Percentiles rank a stretch among this genome's conserved stretches.
phyloP scores from a whole-genome alignment of 192 early-diverging fungal genomes.

The Podila horticola region DNA sequence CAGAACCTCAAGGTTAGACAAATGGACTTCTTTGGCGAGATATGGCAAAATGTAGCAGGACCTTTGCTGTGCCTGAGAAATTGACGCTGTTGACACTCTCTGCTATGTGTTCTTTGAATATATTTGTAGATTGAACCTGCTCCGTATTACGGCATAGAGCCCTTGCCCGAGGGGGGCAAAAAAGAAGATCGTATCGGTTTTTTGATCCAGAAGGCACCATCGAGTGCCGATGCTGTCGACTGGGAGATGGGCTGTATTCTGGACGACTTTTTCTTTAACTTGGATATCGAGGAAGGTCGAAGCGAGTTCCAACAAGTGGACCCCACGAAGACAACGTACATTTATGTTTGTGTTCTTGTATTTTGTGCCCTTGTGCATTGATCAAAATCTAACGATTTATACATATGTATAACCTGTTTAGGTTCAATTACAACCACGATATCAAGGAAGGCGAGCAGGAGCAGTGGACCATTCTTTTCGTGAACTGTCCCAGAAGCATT shows the following conservation, averaged over 20 bases:
- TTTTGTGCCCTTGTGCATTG: no score
- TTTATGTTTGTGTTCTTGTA: not conserved
- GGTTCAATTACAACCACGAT: conserved; percentile 37
- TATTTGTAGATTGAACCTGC: conserved; percentile 17
- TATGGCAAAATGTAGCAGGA: not conserved
- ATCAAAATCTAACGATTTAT: not conserved
- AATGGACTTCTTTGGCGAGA: not conserved
- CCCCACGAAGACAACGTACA: conserved; percentile 9
- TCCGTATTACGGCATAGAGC: conserved; percentile 3
- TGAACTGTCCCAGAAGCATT: conserved; percentile 56
- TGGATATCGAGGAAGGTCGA: conserved; percentile 51
- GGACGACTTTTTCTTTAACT: conserved; percentile 50
- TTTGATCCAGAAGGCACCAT: conserved; percentile 23
- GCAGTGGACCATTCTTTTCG: conserved; percentile 56
- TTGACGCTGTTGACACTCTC: no score
- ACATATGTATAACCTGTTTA: conserved; percentile 1
- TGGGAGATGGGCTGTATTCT: conserved; percentile 53
- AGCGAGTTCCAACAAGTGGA: conserved; percentile 32
- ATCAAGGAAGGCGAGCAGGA: conserved; percentile 49
- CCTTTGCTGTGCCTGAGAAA: no score
- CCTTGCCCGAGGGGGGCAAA: no score
- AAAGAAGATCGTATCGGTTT: conserved; percentile 34
- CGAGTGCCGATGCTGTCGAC: conserved; percentile 26
- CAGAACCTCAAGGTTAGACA: conserved; percentile 47
- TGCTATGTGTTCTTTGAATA: no score